Evolutionary conservation across 225 moss, liverwort and hornwort species (phyloP).

Genomic region (Marchantia paleacea): DNA sequence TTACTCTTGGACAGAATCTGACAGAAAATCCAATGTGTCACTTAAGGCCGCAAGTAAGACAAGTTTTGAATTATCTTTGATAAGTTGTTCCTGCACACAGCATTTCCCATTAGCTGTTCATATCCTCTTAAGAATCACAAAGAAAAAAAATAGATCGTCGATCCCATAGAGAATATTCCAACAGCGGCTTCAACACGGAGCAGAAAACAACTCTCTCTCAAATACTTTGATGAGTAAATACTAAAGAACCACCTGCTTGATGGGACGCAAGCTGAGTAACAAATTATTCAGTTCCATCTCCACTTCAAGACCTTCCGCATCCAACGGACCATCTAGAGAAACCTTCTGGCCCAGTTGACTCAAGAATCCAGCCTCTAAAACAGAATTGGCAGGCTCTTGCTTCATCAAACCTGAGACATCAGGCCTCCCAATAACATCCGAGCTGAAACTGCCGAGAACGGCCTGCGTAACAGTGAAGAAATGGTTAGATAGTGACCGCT

Average conservation of each 20-base stretch:
- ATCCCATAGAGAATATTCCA: neutral
- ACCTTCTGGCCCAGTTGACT: constrained; percentile 91
- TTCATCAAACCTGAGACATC: constrained; percentile 96
- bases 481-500: too few species aligned
- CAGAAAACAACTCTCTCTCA: neutral
- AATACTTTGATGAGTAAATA: neutral
- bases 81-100: constrained; percentile 83
- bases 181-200: neutral
- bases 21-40: constrained; percentile 90
- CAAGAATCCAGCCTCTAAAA: constrained; percentile 84
- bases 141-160: neutral
- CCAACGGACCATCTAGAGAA: constrained; percentile 69
- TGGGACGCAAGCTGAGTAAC: constrained; percentile 85
- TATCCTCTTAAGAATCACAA: neutral
- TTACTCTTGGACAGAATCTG: constrained; percentile 91
- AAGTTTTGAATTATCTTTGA: constrained; percentile 86
- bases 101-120: neutral
- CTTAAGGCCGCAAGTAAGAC: constrained; percentile 88
- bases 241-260: constrained; percentile 67
- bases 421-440: constrained; percentile 82
- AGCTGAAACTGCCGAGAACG: constrained; percentile 96
- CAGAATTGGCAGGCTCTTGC: constrained; percentile 91
- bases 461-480: constrained; percentile 51
- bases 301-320: constrained; percentile 91
- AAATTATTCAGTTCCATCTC: constrained; percentile 98